Conservation (phyloP, 2,329 filamentous ascomycete species). For the Exutisphaerella laricina region DNA sequence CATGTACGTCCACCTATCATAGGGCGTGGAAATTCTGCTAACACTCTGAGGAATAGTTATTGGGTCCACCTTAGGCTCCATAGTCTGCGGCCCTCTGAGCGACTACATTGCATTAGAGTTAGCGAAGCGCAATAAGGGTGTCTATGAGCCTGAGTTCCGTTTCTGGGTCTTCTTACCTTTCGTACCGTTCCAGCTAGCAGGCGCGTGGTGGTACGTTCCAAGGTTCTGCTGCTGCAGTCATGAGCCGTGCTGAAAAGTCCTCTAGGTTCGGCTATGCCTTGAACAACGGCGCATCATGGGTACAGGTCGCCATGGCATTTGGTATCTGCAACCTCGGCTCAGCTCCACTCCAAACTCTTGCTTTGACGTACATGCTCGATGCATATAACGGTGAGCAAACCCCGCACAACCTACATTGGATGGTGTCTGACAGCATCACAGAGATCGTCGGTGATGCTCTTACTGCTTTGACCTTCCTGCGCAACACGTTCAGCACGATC, state of each 20-base stretch:
- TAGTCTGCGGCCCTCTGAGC: constrained; percentile 44
- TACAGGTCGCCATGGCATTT: constrained; percentile 34
- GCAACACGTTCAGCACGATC: constrained; percentile 41
- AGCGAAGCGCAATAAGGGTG: constrained; percentile 31
- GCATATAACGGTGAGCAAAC: constrained; percentile 37
- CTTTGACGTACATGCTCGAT: constrained; percentile 39
- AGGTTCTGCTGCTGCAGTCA: not conserved
- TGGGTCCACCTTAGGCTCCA: constrained; percentile 43
- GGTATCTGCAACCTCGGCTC: constrained; percentile 37
- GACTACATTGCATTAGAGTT: constrained; percentile 38
- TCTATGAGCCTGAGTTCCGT: constrained; percentile 34
- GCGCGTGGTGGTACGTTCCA: constrained; percentile 29
- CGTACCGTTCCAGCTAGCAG: constrained; percentile 30
- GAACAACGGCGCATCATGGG: constrained; percentile 23
- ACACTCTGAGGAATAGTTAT: constrained; percentile 33
- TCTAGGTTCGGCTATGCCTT: constrained; percentile 35
- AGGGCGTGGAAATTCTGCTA: not conserved
- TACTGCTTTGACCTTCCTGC: constrained; percentile 42
- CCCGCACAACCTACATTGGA: too few species aligned
- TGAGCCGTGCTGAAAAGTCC: not conserved
- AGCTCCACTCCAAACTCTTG: constrained; percentile 31
- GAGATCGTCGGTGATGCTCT: constrained; percentile 46
- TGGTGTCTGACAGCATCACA: constrained; percentile 13
- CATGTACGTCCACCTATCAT: constrained; percentile 31
- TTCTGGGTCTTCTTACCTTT: constrained; percentile 33